phyloP scores from a whole-genome alignment of 2,329 filamentous ascomycete species.

The Neurospora crassa region DNA sequence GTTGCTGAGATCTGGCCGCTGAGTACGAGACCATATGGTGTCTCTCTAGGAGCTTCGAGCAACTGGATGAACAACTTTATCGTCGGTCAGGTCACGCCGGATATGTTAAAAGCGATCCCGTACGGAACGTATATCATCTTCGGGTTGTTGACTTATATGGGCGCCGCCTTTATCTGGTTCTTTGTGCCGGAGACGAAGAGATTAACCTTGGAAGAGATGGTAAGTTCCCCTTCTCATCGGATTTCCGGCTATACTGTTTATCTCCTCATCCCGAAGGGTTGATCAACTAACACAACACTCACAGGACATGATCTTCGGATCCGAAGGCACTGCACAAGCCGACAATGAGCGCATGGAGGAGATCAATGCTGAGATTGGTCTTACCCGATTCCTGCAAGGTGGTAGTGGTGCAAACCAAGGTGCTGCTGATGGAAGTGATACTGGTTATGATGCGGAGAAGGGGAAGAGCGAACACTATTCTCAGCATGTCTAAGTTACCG shows the following conservation, averaged over 20 bases:
- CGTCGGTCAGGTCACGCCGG: conserved; percentile 60
- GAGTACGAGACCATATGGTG: conserved; percentile 59
- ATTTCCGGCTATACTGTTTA: not conserved
- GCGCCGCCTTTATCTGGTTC: conserved; percentile 52
- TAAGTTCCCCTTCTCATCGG: conserved; percentile 17
- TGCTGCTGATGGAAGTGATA: not conserved
- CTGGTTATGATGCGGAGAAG: not conserved
- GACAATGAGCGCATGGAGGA: conserved; percentile 64
- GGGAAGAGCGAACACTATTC: not conserved
- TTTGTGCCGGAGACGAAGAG: conserved; percentile 57
- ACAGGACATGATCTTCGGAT: conserved; percentile 57
- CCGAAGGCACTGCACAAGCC: conserved; percentile 54
- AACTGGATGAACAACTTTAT: conserved; percentile 59
- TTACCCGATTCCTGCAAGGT: conserved; percentile 33
- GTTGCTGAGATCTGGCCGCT: conserved; percentile 68
- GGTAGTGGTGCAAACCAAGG: not conserved
- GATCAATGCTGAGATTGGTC: conserved; percentile 61
- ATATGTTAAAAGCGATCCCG: conserved; percentile 53
- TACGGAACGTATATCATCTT: conserved; percentile 69
- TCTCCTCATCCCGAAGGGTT: not conserved
- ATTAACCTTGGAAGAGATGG: conserved; percentile 55
- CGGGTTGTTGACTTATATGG: conserved; percentile 52
- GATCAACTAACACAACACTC: not conserved
- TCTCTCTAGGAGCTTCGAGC: conserved; percentile 55
- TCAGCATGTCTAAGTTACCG: not conserved